Base-by-base conservation (phyloP, 768 basidiomycete species). In the Chiua virens region DNA sequence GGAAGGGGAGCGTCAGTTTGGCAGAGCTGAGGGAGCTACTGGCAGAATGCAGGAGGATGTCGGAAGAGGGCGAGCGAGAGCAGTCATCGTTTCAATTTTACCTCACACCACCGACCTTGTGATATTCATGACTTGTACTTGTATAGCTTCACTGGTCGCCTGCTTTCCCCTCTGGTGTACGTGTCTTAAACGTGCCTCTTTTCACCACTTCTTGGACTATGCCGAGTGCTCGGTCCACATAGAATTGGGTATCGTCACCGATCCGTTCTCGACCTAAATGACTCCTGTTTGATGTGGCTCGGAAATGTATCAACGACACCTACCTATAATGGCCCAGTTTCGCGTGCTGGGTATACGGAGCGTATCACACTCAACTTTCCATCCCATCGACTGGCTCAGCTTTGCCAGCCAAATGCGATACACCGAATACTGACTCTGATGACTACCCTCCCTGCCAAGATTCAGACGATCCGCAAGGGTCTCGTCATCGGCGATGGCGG, bases 291-390 rank as follows among this genome's bases (percentile, higher is more conserved):
- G 45, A 5, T 9, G 39, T 8, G 5, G 11, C 5, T n/a, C 15
- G 23, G 20, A 15, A 34, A 34, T 6, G 27, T 23, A 8, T 20
- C 27, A 48, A 30, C 8, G 15, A 2, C 36, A 76, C 83, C 20
- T 48, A 93, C 95, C 94, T 27, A 96, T 70, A 45, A 97, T 79
- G 0, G 87, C 90, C 92, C 94, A 97, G 63, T 93, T 93, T 52
- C 92, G 80, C 36, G 96, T 97, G 66, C 89, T 92, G 1, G 95
- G 95, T 13, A 98, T 95, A 53, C 96, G 75, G 57, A 98, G 67
- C 22, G 75, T 80, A 69, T 98, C 96, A 48, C 83, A 83, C 68
- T 97, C 95, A 13, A 93, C 76, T 53, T 81, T 75, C 89, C 93
- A 98, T 4, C 95, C 96, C 64, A 85, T 88, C 60, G 82, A 72